Percentiles rank a stretch among this genome's conserved stretches.
Conservation (phyloP, 2,329 filamentous ascomycete genomes). For the Paecilomyces dactylethromorphus region DNA sequence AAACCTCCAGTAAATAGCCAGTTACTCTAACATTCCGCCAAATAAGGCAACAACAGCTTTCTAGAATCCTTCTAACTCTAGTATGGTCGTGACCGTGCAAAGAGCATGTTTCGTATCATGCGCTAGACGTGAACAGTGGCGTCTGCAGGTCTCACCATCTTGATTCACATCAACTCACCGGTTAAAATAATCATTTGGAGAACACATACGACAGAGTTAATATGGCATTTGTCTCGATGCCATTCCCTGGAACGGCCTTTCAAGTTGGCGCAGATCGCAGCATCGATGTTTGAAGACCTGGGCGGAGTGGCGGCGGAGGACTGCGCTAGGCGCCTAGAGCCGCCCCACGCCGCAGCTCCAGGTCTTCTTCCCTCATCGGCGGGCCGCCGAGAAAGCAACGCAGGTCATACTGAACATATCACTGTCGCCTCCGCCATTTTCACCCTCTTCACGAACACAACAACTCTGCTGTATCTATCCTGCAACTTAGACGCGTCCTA, state of each 20-base stretch:
- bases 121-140: neutral
- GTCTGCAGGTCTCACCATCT: neutral
- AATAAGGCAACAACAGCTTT: neutral
- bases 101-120: neutral
- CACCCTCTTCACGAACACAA: slow-evolving; percentile 6
- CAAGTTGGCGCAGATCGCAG: neutral
- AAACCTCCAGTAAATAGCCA: too few species aligned
- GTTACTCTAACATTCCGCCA: too few species aligned
- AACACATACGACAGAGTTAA: neutral
- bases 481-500: neutral
- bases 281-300: neutral
- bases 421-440: neutral
- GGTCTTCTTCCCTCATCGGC: slow-evolving; percentile 1
- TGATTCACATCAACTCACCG: neutral
- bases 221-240: neutral
- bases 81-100: neutral
- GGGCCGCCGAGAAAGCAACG: neutral
- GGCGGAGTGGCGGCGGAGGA: neutral
- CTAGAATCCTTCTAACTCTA: neutral
- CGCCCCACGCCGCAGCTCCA: neutral
- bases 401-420: neutral
- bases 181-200: neutral
- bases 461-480: slow-evolving; percentile 2
- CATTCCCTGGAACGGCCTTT: neutral
- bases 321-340: neutral